Evolutionary conservation across 345 rosid species (phyloP).

Genomic region (Xanthoceras sorbifolium): DNA sequence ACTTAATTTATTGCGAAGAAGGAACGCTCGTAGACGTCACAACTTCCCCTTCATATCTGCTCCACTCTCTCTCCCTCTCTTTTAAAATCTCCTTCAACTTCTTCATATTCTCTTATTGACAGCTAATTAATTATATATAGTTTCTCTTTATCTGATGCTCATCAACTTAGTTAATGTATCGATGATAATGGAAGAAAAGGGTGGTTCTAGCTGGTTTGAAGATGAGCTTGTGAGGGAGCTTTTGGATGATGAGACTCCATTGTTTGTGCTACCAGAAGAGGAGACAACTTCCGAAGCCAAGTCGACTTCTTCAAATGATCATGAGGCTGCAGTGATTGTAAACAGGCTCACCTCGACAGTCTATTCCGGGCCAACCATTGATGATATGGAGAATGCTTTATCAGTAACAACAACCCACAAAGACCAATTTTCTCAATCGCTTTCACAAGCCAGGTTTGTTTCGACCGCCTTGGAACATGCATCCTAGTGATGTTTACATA

Average conservation of each 20-base stretch:
- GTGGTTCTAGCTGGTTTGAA: slow-evolving; percentile 31
- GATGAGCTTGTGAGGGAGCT: slow-evolving; percentile 55
- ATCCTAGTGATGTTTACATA: not conserved
- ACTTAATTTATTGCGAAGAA: slow-evolving; percentile 24
- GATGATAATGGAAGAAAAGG: slow-evolving; percentile 32
- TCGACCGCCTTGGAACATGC: too few relatives aligned
- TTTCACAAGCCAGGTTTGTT: slow-evolving; percentile 36
- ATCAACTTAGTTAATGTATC: not conserved
- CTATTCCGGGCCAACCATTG: slow-evolving; percentile 61
- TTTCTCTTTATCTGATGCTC: slow-evolving; percentile 14
- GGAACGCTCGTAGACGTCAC: slow-evolving; percentile 31
- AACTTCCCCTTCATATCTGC: slow-evolving; percentile 40
- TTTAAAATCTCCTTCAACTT: slow-evolving; percentile 15
- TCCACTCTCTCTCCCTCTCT: slow-evolving; percentile 43
- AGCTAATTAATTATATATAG: not conserved
- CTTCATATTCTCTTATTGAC: slow-evolving; percentile 8
- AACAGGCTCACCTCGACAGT: slow-evolving; percentile 39
- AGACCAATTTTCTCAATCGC: slow-evolving; percentile 20
- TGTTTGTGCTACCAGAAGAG: slow-evolving; percentile 38
- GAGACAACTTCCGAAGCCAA: slow-evolving; percentile 17
- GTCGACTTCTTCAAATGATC: slow-evolving; percentile 25
- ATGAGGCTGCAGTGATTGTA: slow-evolving; percentile 21
- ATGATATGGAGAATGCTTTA: slow-evolving; percentile 54
- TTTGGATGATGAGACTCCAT: slow-evolving; percentile 51
- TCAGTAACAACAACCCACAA: slow-evolving; percentile 29